Percentiles rank a stretch among this genome's conserved stretches.
These are phyloP conservation scores for Beauveria australis DNA, from an alignment of 2,329 filamentous ascomycete species.

Conservation along the genomic window DNA sequence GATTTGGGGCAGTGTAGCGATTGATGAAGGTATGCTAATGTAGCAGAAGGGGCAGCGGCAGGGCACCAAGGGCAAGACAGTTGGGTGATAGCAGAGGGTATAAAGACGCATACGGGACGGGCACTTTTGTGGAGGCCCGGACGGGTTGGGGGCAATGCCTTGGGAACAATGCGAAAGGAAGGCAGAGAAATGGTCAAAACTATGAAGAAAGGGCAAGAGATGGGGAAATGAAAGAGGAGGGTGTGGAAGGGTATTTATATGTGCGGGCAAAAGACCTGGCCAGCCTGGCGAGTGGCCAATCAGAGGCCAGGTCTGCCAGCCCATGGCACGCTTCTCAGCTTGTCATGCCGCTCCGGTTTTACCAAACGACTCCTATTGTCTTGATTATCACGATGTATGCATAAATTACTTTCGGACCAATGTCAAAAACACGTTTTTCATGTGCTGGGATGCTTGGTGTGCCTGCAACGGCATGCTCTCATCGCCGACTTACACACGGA, in stretches of 20 bases:
- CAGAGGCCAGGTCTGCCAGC: background rate
- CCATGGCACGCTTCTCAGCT: background rate
- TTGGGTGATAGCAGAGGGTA: background rate
- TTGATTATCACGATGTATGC: background rate
- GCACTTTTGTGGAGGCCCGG: background rate
- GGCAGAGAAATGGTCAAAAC: background rate
- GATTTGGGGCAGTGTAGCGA: background rate
- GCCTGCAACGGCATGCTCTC: background rate
- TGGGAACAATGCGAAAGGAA: background rate
- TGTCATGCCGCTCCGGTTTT: background rate
- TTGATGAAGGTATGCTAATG: background rate
- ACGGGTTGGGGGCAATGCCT: background rate
- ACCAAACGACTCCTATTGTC: background rate
- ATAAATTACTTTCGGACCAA: background rate
- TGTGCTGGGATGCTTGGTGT: background rate
- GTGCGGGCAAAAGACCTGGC: constrained; percentile 3
- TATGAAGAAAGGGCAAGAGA: background rate
- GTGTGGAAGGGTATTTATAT: constrained; percentile 11
- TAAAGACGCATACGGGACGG: background rate
- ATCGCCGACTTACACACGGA: background rate
- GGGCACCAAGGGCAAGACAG: background rate
- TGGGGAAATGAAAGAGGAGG: background rate
- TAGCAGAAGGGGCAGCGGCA: background rate
- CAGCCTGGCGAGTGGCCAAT: constrained; percentile 5
- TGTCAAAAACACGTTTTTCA: background rate